Percentiles rank a stretch among this genome's conserved stretches.
These are phyloP conservation scores for Gentiana straminea DNA, from an alignment of 257 asterid species.

Conservation along the genomic window DNA sequence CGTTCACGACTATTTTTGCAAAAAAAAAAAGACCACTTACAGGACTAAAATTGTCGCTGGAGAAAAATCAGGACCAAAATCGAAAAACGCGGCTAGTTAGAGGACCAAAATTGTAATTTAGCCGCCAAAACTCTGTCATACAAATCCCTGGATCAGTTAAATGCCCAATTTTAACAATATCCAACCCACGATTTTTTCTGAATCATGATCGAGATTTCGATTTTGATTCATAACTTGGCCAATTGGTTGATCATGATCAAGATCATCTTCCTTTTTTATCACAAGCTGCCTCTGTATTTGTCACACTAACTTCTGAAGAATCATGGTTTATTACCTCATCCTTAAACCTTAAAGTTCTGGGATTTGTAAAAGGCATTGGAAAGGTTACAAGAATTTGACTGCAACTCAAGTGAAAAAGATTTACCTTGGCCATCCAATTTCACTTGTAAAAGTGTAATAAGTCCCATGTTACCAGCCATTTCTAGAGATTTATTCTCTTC, in stretches of 20 bases:
- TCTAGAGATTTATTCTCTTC: constrained; percentile 14
- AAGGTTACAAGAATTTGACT: constrained; percentile 31
- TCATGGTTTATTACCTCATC: constrained; percentile 44
- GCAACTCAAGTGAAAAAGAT: constrained; percentile 25
- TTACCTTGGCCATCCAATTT: constrained; percentile 25
- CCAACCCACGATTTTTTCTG: constrained; percentile 17
- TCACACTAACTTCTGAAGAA: constrained; percentile 31
- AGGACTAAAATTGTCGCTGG: too few relatives aligned
- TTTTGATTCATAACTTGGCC: too few relatives aligned
- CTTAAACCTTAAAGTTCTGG: constrained; percentile 26
- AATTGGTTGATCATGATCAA: background rate
- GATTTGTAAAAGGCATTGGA: constrained; percentile 30
- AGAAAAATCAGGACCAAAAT: too few relatives aligned
- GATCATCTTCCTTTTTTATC: background rate
- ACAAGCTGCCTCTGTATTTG: constrained; percentile 43
- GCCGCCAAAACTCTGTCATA: constrained; percentile 12
- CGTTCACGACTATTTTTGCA: too few relatives aligned
- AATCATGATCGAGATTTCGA: too few relatives aligned
- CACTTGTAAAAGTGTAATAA: constrained; percentile 20
- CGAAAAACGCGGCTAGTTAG: too few relatives aligned
- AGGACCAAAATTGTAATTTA: too few relatives aligned
- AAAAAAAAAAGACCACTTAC: too few relatives aligned
- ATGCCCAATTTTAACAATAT: constrained; percentile 33
- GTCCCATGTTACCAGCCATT: constrained; percentile 12
- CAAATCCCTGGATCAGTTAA: constrained; percentile 54